Percentiles rank a stretch among this genome's conserved stretches.
Evolutionary conservation across 2,329 filamentous ascomycete species (phyloP).

Genomic region (Xylaria sp.): DNA sequence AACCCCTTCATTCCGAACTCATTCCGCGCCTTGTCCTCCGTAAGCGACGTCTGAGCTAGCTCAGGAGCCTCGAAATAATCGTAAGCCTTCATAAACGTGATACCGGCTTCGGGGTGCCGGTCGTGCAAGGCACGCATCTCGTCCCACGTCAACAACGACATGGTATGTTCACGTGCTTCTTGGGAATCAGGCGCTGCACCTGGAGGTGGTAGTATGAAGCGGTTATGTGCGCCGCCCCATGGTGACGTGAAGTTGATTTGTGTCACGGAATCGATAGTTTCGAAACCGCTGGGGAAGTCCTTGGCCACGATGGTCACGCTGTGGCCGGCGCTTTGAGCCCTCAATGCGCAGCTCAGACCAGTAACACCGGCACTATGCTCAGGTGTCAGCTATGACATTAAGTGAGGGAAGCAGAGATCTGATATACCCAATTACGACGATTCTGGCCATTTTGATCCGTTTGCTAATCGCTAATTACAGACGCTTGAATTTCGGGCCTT

Average conservation of each 20-base stretch:
- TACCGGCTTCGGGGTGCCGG: conserved; percentile 55
- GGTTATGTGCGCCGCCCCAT: conserved; percentile 68
- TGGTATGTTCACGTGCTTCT: conserved; percentile 56
- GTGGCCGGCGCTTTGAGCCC: conserved; percentile 56
- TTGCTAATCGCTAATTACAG: neutral
- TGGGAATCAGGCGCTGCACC: conserved; percentile 42
- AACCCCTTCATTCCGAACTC: conserved; percentile 54
- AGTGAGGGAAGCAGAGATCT: neutral
- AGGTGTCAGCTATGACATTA: conserved; percentile 3
- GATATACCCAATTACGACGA: conserved; percentile 47
- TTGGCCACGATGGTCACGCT: conserved; percentile 58
- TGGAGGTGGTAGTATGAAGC: conserved; percentile 58
- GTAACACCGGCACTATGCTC: conserved; percentile 62
- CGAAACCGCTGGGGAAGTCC: conserved; percentile 60
- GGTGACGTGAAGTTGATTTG: conserved; percentile 66
- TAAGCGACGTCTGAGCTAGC: conserved; percentile 54
- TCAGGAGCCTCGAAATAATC: conserved; percentile 63
- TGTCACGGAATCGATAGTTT: conserved; percentile 54
- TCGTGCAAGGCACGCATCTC: conserved; percentile 54
- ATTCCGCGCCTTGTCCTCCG: conserved; percentile 45
- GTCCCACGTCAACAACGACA: conserved; percentile 56
- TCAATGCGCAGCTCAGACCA: conserved; percentile 61
- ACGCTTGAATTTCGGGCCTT: neutral
- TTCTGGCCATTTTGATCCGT: conserved; percentile 37
- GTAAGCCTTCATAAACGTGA: conserved; percentile 61